A percentile compares a stretch with the other conserved stretches of the same genome.
phyloP scores from a whole-genome alignment of 108 stramenopile genomes.

The Cyclostephanos tholiformis region DNA sequence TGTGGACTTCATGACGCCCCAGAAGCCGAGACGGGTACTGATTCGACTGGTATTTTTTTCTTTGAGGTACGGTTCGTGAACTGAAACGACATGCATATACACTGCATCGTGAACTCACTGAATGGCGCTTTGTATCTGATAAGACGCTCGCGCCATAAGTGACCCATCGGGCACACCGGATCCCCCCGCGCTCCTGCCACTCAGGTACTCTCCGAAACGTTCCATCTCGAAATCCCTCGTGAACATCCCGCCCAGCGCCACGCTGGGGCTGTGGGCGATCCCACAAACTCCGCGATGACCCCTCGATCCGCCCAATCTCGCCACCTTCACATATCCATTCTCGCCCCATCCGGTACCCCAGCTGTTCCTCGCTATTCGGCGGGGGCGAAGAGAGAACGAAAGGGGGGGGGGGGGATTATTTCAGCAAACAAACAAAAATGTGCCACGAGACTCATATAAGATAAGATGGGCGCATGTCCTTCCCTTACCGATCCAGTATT shows the following conservation, averaged over 20 bases:
- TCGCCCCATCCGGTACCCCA: slow-evolving; percentile 78
- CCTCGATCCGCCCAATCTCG: slow-evolving; percentile 57
- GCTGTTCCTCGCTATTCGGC: slow-evolving; percentile 56
- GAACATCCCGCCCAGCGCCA: slow-evolving; percentile 67
- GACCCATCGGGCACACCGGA: slow-evolving; percentile 1
- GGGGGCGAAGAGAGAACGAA: neutral
- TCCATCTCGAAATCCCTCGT: slow-evolving; percentile 23
- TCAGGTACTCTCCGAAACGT: slow-evolving; percentile 8
- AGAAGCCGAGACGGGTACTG: slow-evolving; percentile 24
- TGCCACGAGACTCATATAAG: no score
- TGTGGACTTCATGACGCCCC: slow-evolving; percentile 37
- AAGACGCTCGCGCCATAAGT: slow-evolving; percentile 16
- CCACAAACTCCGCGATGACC: slow-evolving; percentile 70
- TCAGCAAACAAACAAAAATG: neutral
- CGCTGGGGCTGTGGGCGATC: slow-evolving; percentile 71
- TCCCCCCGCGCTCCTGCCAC: neutral
- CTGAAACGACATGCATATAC: neutral
- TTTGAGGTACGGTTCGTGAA: neutral
- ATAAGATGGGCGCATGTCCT: no score
- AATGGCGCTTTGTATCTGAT: slow-evolving; percentile 29
- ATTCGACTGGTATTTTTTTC: slow-evolving; percentile 4
- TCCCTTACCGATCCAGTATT: slow-evolving; percentile 65
- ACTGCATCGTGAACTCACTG: slow-evolving; percentile 10
- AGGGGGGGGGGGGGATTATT: neutral
- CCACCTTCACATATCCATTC: slow-evolving; percentile 68